Evolutionary conservation across 495 filamentous ascomycete species (phyloP).

Genomic region (Daldinia vernicosa): DNA sequence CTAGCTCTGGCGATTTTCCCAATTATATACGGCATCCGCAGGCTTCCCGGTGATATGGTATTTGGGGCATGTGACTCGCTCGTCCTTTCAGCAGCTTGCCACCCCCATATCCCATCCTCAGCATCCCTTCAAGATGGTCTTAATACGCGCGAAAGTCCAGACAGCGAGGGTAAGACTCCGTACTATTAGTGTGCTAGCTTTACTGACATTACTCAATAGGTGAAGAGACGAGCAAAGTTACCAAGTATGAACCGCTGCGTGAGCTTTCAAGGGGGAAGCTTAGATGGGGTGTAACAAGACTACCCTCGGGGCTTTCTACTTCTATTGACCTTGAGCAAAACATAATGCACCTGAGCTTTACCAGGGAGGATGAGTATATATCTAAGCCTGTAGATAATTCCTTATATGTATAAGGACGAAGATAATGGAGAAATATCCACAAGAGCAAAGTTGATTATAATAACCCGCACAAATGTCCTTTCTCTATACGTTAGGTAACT

Average conservation of each 20-base stretch:
- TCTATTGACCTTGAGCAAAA: background rate
- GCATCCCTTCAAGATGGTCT: background rate
- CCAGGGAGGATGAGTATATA: background rate
- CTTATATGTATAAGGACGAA: background rate
- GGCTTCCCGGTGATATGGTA: background rate
- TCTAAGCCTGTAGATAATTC: background rate
- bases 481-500: too few relatives aligned
- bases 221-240: background rate
- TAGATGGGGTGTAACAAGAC: background rate
- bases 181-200: too few relatives aligned
- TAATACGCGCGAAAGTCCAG: background rate
- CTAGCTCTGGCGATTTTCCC: background rate
- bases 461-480: too few relatives aligned
- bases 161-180: background rate
- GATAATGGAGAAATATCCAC: background rate
- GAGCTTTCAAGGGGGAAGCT: background rate
- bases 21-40: background rate
- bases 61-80: background rate
- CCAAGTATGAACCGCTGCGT: background rate
- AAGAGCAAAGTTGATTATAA: too few relatives aligned
- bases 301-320: background rate
- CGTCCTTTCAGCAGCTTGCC: background rate
- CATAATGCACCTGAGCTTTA: background rate
- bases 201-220: background rate
- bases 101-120: background rate